Evolutionary conservation across 148 eudicot species (phyloP).

Genomic region (Cornus controversa): DNA sequence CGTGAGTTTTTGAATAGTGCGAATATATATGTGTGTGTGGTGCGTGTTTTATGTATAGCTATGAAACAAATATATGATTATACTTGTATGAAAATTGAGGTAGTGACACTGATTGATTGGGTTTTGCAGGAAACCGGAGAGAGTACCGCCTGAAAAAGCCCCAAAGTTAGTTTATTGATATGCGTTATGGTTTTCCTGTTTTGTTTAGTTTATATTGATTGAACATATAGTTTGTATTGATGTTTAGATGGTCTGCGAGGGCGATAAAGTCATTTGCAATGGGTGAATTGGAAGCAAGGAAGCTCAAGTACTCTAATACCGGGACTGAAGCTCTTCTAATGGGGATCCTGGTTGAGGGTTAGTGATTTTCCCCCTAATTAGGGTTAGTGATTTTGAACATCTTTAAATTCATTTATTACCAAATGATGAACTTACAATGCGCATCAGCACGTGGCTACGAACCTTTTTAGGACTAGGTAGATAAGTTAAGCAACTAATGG

Average conservation of each 20-base stretch:
- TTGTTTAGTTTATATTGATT: background rate
- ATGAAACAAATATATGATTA: no score
- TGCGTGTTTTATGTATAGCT: no score
- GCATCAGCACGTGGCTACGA: background rate
- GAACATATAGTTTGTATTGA: conserved; percentile 11
- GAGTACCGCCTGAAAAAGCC: conserved; percentile 41
- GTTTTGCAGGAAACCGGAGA: conserved; percentile 58
- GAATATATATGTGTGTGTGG: background rate
- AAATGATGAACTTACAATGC: background rate
- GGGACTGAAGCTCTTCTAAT: conserved; percentile 85
- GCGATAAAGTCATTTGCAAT: conserved; percentile 68
- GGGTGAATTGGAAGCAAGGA: conserved; percentile 84
- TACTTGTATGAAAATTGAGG: background rate
- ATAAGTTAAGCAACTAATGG: background rate
- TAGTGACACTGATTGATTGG: background rate
- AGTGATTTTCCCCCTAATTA: conserved; percentile 23
- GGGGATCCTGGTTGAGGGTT: conserved; percentile 96
- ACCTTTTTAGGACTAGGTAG: no score
- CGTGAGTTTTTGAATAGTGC: conserved; percentile 27
- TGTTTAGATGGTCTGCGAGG: conserved; percentile 87
- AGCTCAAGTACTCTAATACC: conserved; percentile 73
- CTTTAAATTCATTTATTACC: background rate
- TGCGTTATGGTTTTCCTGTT: background rate
- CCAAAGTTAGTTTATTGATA: conserved; percentile 57
- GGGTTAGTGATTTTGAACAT: conserved; percentile 44